A percentile compares a stretch with the other conserved stretches of the same genome.
Evolutionary conservation across 2,329 filamentous ascomycete species (phyloP).

Genomic region (Colletotrichum aenigma): DNA sequence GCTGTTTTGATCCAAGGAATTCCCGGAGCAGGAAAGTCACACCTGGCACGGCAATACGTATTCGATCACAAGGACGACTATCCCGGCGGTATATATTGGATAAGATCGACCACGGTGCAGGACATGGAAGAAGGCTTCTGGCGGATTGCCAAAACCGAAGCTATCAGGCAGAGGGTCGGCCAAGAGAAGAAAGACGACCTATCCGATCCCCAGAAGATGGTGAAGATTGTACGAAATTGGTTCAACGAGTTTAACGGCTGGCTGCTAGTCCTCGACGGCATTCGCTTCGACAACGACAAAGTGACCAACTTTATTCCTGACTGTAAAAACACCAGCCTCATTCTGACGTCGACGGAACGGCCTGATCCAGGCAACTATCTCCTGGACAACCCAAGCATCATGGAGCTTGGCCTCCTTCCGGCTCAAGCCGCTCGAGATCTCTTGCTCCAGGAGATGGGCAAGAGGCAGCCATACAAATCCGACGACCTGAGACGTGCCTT

Average conservation of each 20-base stretch:
- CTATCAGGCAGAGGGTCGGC: slow-evolving; percentile 47
- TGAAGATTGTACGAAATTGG: slow-evolving; percentile 65
- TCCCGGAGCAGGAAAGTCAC: slow-evolving; percentile 72
- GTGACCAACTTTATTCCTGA: slow-evolving; percentile 69
- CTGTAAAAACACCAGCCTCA: slow-evolving; percentile 64
- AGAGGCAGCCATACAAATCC: slow-evolving; percentile 55
- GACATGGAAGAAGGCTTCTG: slow-evolving; percentile 67
- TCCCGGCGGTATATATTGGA: slow-evolving; percentile 72
- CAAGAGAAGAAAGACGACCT: slow-evolving; percentile 36
- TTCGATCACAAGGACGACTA: slow-evolving; percentile 64
- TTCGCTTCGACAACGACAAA: slow-evolving; percentile 63
- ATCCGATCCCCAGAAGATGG: slow-evolving; percentile 49
- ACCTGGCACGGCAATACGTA: slow-evolving; percentile 71
- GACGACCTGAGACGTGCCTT: slow-evolving; percentile 61
- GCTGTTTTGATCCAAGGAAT: slow-evolving; percentile 69
- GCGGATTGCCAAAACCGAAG: slow-evolving; percentile 66
- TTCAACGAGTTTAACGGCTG: slow-evolving; percentile 65
- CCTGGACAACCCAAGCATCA: slow-evolving; percentile 62
- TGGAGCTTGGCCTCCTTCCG: slow-evolving; percentile 59
- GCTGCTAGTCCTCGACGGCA: slow-evolving; percentile 71
- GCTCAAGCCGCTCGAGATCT: slow-evolving; percentile 63
- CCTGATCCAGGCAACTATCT: slow-evolving; percentile 58
- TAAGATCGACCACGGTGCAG: slow-evolving; percentile 63
- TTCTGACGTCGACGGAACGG: slow-evolving; percentile 71
- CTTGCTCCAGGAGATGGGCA: slow-evolving; percentile 66